Base-by-base conservation (phyloP, 176 grass and related monocot species). In the Carex scoparia region DNA sequence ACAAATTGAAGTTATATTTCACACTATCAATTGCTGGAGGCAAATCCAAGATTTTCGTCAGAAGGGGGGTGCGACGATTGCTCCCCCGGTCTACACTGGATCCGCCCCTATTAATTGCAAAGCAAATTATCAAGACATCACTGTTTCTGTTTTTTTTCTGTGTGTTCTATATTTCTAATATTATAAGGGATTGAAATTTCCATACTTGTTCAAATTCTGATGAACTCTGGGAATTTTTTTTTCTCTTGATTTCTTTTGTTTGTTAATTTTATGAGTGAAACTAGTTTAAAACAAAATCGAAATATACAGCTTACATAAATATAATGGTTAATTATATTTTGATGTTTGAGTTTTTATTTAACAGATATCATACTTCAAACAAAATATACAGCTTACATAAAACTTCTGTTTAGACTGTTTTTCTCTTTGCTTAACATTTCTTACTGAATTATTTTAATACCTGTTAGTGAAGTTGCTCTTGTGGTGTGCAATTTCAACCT, bases 1-100 rank as follows among this genome's bases (percentile, higher is more conserved):
- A 85, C 5, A 57, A 80, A 85, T 7, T 87, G 48, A 38, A 53
- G 80, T 31, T 82, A 57, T 59, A 75, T 7, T 79, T 58, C 1
- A 79, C 18, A 11, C 28, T 49, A 79, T 58, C 53, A 79, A 57
- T 18, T 79, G 49, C 13, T 23, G 23, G 23, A n/a, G 23, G 23
- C 23, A 23, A 23, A 23, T 23, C 23, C 23, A 23, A 0, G 23
- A 23, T 23, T 23, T 23, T 23, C 23, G 23, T 23, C 23, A 23
- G n/a, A n/a, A n/a, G n/a, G n/a, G n/a, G n/a, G n/a, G 23, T 23
- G 23, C 23, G 23, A 23, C 23, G 23, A 23, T 23, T 23, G 23
- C 23, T 23, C 23, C 23, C 23, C 23, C 23, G 23, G 23, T 23
- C 23, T 23, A 23, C 23, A 23, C 23, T 23, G 23, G 23, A 23